A percentile compares a stretch with the other conserved stretches of the same genome.
These are phyloP conservation scores for Fistulinella prunicolor DNA, from an alignment of 768 basidiomycete species.

Conservation along the genomic window DNA sequence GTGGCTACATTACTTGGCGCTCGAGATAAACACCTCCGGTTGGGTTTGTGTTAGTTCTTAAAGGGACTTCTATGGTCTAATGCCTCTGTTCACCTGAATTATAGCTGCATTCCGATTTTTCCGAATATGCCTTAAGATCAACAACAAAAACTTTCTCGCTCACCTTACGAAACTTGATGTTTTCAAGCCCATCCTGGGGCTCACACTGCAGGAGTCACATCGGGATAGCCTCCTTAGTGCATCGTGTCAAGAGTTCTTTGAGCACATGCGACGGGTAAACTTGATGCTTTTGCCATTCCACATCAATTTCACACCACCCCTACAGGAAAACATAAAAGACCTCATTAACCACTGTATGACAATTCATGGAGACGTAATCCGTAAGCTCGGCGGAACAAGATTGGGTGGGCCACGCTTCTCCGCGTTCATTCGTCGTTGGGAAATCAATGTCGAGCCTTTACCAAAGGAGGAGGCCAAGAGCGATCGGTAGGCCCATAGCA, in stretches of 20 bases:
- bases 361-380: slow-evolving; percentile 63
- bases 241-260: slow-evolving; percentile 95
- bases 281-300: neutral
- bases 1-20: slow-evolving; percentile 75
- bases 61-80: slow-evolving; percentile 8
- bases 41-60: slow-evolving; percentile 55
- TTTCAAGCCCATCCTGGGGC: slow-evolving; percentile 76
- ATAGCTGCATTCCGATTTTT: slow-evolving; percentile 91
- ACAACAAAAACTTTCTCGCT: slow-evolving; percentile 69
- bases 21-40: slow-evolving; percentile 88
- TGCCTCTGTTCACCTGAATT: slow-evolving; percentile 4
- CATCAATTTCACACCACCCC: slow-evolving; percentile 3
- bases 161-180: slow-evolving; percentile 85
- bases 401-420: slow-evolving; percentile 68
- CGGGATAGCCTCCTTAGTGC: slow-evolving; percentile 92
- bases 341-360: slow-evolving; percentile 83
- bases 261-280: slow-evolving; percentile 80
- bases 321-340: slow-evolving; percentile 84
- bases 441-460: slow-evolving; percentile 86
- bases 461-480: slow-evolving; percentile 50
- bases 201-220: slow-evolving; percentile 77
- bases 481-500: slow-evolving; percentile 44
- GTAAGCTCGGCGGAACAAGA: slow-evolving; percentile 55
- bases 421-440: slow-evolving; percentile 76
- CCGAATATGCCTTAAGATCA: slow-evolving; percentile 77